These are phyloP conservation scores for Ophiostoma perfectum DNA, from an alignment of 2,329 filamentous ascomycete genomes.

Conservation along the genomic window DNA sequence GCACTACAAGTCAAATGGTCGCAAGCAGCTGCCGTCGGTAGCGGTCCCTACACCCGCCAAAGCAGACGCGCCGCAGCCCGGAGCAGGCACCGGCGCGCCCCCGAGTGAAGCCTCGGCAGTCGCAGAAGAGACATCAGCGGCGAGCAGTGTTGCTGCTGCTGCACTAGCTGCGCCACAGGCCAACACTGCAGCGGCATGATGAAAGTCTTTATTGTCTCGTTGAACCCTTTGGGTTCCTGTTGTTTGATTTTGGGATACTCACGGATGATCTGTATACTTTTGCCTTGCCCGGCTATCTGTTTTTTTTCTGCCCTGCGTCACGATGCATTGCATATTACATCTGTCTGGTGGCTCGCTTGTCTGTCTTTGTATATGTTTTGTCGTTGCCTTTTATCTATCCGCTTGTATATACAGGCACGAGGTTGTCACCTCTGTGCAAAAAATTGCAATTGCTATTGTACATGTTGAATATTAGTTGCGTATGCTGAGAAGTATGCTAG, in stretches of 20 bases:
- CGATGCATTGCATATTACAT: too few relatives aligned
- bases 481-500: too few relatives aligned
- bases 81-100: not conserved
- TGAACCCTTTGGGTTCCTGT: not conserved
- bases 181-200: too few relatives aligned
- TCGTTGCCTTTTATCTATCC: not conserved
- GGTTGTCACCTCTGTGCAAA: not conserved
- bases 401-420: slow-evolving; percentile 13
- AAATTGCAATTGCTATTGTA: slow-evolving; percentile 17
- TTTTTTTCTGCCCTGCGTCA: not conserved
- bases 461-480: slow-evolving; percentile 7
- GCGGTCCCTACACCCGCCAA: slow-evolving; percentile 21
- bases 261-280: not conserved
- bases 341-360: not conserved
- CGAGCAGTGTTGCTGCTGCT: too few relatives aligned
- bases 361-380: not conserved
- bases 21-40: slow-evolving; percentile 53
- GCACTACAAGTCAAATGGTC: slow-evolving; percentile 88
- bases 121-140: too few relatives aligned
- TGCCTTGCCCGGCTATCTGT: not conserved
- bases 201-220: too few relatives aligned
- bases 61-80: not conserved
- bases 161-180: too few relatives aligned
- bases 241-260: not conserved
- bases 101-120: not conserved